These are phyloP conservation scores for Xylaria sp. DNA, from an alignment of 495 filamentous ascomycete genomes.

Conservation along the genomic window DNA sequence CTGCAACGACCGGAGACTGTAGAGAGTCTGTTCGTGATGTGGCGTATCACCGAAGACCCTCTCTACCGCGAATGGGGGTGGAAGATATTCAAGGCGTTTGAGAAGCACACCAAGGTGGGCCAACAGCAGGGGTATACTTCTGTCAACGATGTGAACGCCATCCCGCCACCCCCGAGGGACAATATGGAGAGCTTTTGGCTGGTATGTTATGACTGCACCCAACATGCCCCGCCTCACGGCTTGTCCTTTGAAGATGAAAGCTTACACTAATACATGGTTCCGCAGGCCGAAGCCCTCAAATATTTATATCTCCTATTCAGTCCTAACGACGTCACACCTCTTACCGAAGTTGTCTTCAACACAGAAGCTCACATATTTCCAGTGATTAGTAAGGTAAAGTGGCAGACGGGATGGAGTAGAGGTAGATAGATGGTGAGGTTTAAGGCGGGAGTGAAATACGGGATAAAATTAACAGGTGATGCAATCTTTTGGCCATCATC, in stretches of 20 bases:
- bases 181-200: slow-evolving; percentile 83
- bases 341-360: slow-evolving; percentile 76
- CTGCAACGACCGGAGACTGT: slow-evolving; percentile 84
- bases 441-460: too few relatives aligned
- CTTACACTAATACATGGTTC: slow-evolving; percentile 17
- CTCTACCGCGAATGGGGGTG: slow-evolving; percentile 83
- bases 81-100: slow-evolving; percentile 79
- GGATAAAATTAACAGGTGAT: too few relatives aligned
- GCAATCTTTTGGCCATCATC: too few relatives aligned
- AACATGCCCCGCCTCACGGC: background rate
- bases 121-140: slow-evolving; percentile 64
- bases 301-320: slow-evolving; percentile 84
- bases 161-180: slow-evolving; percentile 61
- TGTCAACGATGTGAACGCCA: slow-evolving; percentile 63
- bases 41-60: slow-evolving; percentile 77
- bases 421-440: background rate
- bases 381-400: slow-evolving; percentile 26
- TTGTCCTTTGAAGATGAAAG: slow-evolving; percentile 1
- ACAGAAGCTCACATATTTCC: slow-evolving; percentile 82
- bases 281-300: slow-evolving; percentile 78
- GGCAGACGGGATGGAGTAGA: slow-evolving; percentile 33
- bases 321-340: slow-evolving; percentile 64
- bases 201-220: slow-evolving; percentile 48
- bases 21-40: slow-evolving; percentile 83
- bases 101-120: slow-evolving; percentile 65